Base-by-base conservation (phyloP, 2,329 filamentous ascomycete species). In the Cordyceps sp. region DNA sequence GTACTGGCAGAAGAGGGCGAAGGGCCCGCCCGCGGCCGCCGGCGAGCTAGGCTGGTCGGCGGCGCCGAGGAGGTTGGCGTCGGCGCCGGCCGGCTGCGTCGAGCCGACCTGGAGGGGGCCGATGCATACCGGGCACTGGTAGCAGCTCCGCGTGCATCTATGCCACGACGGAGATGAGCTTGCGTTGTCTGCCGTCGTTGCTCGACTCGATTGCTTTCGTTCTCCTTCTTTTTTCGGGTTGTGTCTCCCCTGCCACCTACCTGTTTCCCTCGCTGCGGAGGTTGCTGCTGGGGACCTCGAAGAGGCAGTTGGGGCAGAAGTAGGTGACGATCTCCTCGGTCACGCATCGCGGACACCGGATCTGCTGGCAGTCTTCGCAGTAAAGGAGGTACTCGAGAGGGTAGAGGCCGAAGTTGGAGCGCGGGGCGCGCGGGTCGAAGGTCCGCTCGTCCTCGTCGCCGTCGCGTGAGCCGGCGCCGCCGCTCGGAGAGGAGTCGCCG, bases 341-440 rank as follows among this genome's bases (percentile, higher is more conserved):
- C 33, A 92, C 81, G 49, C 90, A 98, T 58, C 85, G 69, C 6
- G 84, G 82, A 51, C 90, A 98, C 43, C 90, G 80, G 39, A 96
- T 93, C 55, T 93, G 80, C 51, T 93, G 84, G 54, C 90, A 98
- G 52, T 96, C 90, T 50, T 93, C 88, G 61, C 90, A 98, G 61
- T 93, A 98, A 26, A 96, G 69, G 18, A 98, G 70, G 50, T 94
- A 78, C 48, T 96, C 88, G 28, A 94, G 74, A 1, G 90, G 88
- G 49, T 88, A 94, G 21, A 98, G 65, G 42, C 84, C 86, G 62
- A 84, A 96, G 53, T 85, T 90, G 36, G 90, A 81, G 24, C 86
- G 77, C 13, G 81, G 72, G 37, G 78, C 76, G 44, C 80, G 75
- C 3, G 90, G 85, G 50, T 98, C 81, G 53, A 98, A 93, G 4